These are phyloP conservation scores for Cladorrhinum sp. DNA, from an alignment of 2,329 filamentous ascomycete genomes.

Conservation along the genomic window DNA sequence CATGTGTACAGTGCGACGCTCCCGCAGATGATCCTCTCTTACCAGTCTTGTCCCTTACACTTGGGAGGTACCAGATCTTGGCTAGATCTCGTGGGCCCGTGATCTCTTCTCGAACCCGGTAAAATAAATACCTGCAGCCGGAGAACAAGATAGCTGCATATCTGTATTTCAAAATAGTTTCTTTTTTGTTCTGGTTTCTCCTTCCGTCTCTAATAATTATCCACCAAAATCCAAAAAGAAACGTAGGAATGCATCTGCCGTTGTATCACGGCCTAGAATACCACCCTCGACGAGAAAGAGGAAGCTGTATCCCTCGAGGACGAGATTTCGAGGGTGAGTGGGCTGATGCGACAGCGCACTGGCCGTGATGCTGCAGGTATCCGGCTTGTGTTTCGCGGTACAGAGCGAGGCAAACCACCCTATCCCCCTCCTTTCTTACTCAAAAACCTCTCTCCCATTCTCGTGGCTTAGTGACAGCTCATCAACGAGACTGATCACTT, in stretches of 20 bases:
- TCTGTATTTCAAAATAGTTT: too few relatives aligned
- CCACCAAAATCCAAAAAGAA: too few relatives aligned
- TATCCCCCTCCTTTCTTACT: not conserved
- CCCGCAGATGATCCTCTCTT: too few relatives aligned
- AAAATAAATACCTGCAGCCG: too few relatives aligned
- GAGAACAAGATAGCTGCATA: too few relatives aligned
- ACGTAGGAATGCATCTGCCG: not conserved
- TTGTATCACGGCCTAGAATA: not conserved
- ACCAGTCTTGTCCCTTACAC: too few relatives aligned
- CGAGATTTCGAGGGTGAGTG: not conserved
- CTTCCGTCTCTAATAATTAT: too few relatives aligned
- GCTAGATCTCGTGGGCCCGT: not conserved
- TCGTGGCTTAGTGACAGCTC: not conserved
- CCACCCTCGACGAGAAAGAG: too few relatives aligned
- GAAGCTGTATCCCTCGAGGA: not conserved
- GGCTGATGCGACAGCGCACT: not conserved
- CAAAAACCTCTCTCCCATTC: not conserved
- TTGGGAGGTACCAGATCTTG: not conserved
- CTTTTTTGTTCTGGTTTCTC: too few relatives aligned
- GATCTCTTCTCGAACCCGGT: too few relatives aligned
- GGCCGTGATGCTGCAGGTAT: not conserved
- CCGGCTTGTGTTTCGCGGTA: not conserved
- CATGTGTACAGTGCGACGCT: not conserved
- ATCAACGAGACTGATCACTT: not conserved
- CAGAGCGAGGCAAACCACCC: not conserved